phyloP scores from a whole-genome alignment of 2,329 filamentous ascomycete genomes.

The Cladophialophora bantiana region DNA sequence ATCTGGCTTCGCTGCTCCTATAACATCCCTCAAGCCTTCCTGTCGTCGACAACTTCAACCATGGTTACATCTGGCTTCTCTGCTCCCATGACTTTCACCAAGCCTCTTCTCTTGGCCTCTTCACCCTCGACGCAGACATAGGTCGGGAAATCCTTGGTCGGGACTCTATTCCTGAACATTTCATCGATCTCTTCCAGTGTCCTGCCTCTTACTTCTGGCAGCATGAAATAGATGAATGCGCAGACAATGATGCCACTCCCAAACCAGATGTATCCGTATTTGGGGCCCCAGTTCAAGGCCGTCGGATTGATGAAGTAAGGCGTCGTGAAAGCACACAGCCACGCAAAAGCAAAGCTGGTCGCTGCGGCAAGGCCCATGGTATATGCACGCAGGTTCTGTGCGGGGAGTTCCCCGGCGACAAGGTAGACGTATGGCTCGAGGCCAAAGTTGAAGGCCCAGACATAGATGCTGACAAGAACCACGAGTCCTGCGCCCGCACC shows the following conservation, averaged over 20 bases:
- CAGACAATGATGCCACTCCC: slow-evolving; percentile 51
- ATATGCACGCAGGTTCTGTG: slow-evolving; percentile 18
- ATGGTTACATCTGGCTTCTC: background rate
- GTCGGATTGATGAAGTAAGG: slow-evolving; percentile 31
- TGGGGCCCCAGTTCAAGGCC: slow-evolving; percentile 24
- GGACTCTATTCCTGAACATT: slow-evolving; percentile 51
- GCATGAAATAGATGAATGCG: slow-evolving; percentile 60
- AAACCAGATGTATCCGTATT: slow-evolving; percentile 29
- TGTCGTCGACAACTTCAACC: background rate
- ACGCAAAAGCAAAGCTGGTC: slow-evolving; percentile 19
- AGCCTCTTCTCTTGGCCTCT: background rate
- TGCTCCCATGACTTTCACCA: background rate
- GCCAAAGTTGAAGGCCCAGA: slow-evolving; percentile 13
- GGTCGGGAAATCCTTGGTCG: slow-evolving; percentile 12
- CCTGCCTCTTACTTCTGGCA: slow-evolving; percentile 63
- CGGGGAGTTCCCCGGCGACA: slow-evolving; percentile 22
- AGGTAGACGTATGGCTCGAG: slow-evolving; percentile 19
- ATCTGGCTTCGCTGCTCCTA: no score
- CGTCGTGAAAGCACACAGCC: slow-evolving; percentile 23
- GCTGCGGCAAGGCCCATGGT: slow-evolving; percentile 20
- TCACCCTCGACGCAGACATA: slow-evolving; percentile 14
- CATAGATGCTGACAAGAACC: slow-evolving; percentile 19
- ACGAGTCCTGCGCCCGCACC: slow-evolving; percentile 14
- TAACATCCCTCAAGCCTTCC: no score
- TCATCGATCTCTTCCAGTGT: slow-evolving; percentile 64